phyloP scores from a whole-genome alignment of 2,329 filamentous ascomycete genomes.

The Albophoma yamanashiensis region DNA sequence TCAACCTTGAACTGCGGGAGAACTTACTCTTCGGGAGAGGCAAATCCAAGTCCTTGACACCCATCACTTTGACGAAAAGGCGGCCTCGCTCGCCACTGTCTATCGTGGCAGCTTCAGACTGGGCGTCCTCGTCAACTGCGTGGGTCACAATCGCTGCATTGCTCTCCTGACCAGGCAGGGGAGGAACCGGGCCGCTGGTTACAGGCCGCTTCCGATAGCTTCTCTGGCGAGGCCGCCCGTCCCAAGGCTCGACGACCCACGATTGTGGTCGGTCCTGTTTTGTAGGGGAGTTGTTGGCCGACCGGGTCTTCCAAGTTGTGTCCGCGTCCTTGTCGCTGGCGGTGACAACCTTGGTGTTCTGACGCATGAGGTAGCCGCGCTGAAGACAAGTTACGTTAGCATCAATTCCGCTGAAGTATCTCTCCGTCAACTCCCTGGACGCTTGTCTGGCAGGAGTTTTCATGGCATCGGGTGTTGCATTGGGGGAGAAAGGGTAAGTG shows the following conservation, averaged over 20 bases:
- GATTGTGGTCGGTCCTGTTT: conserved; percentile 78
- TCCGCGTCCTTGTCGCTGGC: conserved; percentile 69
- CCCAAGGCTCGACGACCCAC: conserved; percentile 97
- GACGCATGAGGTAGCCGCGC: conserved; percentile 97
- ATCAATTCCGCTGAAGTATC: conserved; percentile 21
- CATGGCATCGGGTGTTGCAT: conserved; percentile 4
- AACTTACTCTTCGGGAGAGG: conserved; percentile 81
- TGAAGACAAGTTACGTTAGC: conserved; percentile 61
- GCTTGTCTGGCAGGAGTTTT: conserved; percentile 30
- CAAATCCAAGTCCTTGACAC: conserved; percentile 89
- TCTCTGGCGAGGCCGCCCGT: conserved; percentile 61
- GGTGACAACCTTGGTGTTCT: conserved; percentile 94
- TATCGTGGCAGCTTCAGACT: conserved; percentile 47
- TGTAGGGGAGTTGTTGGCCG: conserved; percentile 56
- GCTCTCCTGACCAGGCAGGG: conserved; percentile 79
- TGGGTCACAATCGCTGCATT: conserved; percentile 57
- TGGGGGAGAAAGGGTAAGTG: conserved; percentile 9
- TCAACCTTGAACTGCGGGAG: not conserved
- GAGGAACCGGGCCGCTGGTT: conserved; percentile 57
- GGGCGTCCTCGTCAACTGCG: conserved; percentile 57
- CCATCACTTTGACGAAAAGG: conserved; percentile 97
- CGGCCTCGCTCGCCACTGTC: conserved; percentile 82
- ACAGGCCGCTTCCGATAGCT: conserved; percentile 44
- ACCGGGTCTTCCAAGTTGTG: conserved; percentile 42
- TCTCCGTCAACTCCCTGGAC: conserved; percentile 19